Percentiles rank a stretch among this genome's conserved stretches.
Conservation (phyloP, 2,329 filamentous ascomycete genomes). For the Xylariaceae sp. region DNA sequence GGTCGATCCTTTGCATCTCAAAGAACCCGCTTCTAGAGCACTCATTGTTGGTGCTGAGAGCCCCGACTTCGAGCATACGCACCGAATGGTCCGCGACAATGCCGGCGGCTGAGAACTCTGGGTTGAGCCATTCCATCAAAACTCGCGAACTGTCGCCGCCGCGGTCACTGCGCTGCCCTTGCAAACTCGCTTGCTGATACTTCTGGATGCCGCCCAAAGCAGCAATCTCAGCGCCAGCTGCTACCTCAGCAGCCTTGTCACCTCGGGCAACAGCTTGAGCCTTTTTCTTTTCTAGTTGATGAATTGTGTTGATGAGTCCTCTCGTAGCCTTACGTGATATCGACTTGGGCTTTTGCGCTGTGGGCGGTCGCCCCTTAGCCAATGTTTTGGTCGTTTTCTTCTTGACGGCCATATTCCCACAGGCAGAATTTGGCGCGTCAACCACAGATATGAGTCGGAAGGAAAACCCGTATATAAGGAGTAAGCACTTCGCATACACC, state of each 20-base stretch:
- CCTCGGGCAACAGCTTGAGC: conserved; percentile 51
- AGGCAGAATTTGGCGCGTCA: not conserved
- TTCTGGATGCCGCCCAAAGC: conserved; percentile 55
- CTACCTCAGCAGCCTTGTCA: conserved; percentile 43
- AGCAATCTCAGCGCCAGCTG: conserved; percentile 49
- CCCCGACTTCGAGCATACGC: conserved; percentile 81
- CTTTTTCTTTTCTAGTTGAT: conserved; percentile 59
- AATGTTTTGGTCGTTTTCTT: conserved; percentile 44
- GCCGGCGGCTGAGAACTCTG: conserved; percentile 29
- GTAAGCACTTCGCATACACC: not conserved
- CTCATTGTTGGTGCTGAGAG: conserved; percentile 76
- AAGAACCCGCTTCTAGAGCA: conserved; percentile 70
- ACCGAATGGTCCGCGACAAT: conserved; percentile 33
- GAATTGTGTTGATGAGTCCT: conserved; percentile 59
- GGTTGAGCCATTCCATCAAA: conserved; percentile 57
- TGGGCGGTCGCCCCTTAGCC: conserved; percentile 52
- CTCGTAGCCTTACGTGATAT: conserved; percentile 62
- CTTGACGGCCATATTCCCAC: conserved; percentile 40
- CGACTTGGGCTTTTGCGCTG: conserved; percentile 46
- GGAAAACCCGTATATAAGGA: not conserved
- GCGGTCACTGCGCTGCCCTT: conserved; percentile 59
- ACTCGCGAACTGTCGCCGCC: conserved; percentile 63
- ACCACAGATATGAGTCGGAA: not conserved
- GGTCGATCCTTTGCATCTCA: conserved; percentile 75
- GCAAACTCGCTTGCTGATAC: conserved; percentile 64